Conservation (phyloP, 495 filamentous ascomycete species). For the Cairneyella variabilis region DNA sequence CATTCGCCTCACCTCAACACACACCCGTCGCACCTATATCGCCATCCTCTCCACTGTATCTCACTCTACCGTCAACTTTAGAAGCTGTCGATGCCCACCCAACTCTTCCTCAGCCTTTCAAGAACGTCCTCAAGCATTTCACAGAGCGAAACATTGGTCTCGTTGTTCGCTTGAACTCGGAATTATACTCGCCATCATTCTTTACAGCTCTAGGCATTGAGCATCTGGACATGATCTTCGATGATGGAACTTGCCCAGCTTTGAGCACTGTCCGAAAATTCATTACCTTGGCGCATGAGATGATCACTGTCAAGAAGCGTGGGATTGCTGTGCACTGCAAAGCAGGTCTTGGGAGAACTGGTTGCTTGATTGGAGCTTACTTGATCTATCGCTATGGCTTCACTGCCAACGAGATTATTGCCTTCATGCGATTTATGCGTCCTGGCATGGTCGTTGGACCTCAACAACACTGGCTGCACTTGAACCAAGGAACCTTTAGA, state of each 20-base stretch:
- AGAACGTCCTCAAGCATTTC: constrained; percentile 92
- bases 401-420: constrained; percentile 96
- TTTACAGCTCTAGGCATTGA: constrained; percentile 93
- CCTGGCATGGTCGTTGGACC: constrained; percentile 99
- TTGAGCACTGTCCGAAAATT: constrained; percentile 83
- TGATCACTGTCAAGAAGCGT: constrained; percentile 81
- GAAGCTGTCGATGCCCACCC: constrained; percentile 59
- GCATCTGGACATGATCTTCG: constrained; percentile 98
- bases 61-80: constrained; percentile 63
- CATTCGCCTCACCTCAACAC: constrained; percentile 92
- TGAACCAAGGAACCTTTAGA: constrained; percentile 93
- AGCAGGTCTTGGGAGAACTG: constrained; percentile 92
- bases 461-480: constrained; percentile 98
- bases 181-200: constrained; percentile 90
- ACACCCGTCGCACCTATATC: constrained; percentile 67
- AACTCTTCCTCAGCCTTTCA: constrained; percentile 75
- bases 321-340: constrained; percentile 98
- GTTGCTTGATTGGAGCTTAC: constrained; percentile 94
- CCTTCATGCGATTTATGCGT: constrained; percentile 99
- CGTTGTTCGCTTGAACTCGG: constrained; percentile 91
- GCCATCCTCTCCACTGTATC: constrained; percentile 65
- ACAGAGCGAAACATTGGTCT: constrained; percentile 79
- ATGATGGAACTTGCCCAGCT: constrained; percentile 93
- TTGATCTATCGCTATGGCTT: constrained; percentile 98
- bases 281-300: constrained; percentile 90